These are phyloP conservation scores for Yamadazyma conglobata DNA, from an alignment of 1,139 yeast species.

Conservation along the genomic window DNA sequence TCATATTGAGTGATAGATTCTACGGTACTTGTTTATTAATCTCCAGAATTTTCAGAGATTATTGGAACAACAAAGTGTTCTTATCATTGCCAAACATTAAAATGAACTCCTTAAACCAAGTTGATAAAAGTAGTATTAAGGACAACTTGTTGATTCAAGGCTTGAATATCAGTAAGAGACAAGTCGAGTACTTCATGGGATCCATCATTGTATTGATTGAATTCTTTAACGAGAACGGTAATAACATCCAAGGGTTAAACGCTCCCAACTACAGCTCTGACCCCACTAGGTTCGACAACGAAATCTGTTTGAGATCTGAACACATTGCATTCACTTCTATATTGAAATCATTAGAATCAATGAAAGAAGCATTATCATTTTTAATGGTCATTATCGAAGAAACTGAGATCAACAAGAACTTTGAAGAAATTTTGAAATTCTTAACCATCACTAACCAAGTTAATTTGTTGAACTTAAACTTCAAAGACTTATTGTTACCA, in stretches of 20 bases:
- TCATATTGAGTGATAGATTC: constrained; percentile 84
- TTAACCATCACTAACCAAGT: constrained; percentile 64
- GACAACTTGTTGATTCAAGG: constrained; percentile 44
- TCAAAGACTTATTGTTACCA: constrained; percentile 76
- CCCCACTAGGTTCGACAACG: constrained; percentile 48
- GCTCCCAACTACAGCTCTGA: constrained; percentile 49
- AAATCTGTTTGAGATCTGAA: constrained; percentile 84
- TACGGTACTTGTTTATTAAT: constrained; percentile 84
- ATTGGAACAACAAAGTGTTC: constrained; percentile 77
- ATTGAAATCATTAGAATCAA: constrained; percentile 68
- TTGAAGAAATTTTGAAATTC: constrained; percentile 67
- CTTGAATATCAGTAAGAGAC: constrained; percentile 48
- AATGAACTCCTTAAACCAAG: constrained; percentile 32
- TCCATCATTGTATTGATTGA: constrained; percentile 61
- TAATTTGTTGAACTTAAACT: constrained; percentile 63
- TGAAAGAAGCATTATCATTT: constrained; percentile 89
- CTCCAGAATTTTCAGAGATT: constrained; percentile 70
- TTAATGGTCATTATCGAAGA: constrained; percentile 80
- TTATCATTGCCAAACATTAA: constrained; percentile 43
- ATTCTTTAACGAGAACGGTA: constrained; percentile 55
- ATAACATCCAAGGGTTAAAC: constrained; percentile 60
- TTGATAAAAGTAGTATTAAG: constrained; percentile 42
- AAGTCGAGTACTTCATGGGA: constrained; percentile 64
- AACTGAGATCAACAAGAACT: constrained; percentile 43
- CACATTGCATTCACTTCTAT: constrained; percentile 83